A percentile compares a stretch with the other conserved stretches of the same genome.
phyloP scores from a whole-genome alignment of 2,329 filamentous ascomycete genomes.

The Diaporthe citriasiana region DNA sequence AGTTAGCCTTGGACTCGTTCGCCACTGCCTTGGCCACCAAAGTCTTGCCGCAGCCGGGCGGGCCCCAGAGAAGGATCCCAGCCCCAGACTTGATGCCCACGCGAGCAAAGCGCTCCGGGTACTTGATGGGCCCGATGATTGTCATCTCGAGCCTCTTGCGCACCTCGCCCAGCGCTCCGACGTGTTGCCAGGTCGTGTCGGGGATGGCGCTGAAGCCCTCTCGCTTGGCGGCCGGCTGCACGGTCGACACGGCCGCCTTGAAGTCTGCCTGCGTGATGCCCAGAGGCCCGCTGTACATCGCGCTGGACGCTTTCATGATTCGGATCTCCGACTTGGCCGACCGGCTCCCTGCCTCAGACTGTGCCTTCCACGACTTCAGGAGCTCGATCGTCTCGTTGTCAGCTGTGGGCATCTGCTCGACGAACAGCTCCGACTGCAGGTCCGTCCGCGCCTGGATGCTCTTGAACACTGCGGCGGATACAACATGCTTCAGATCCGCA shows the following conservation, averaged over 20 bases:
- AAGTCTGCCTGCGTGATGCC: conserved; percentile 73
- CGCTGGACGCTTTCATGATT: conserved; percentile 40
- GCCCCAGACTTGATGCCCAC: conserved; percentile 86
- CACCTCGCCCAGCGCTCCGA: conserved; percentile 85
- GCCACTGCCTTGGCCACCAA: conserved; percentile 96
- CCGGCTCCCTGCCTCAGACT: not conserved
- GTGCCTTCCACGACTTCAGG: conserved; percentile 3
- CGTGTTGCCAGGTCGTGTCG: conserved; percentile 91
- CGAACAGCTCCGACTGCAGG: conserved; percentile 19
- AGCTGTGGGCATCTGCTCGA: conserved; percentile 29
- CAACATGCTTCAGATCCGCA: conserved; percentile 82
- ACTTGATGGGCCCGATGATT: conserved; percentile 90
- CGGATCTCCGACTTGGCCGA: conserved; percentile 40
- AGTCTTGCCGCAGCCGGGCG: conserved; percentile 96
- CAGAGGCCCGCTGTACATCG: conserved; percentile 45
- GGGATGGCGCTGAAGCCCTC: conserved; percentile 97
- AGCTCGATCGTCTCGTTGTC: conserved; percentile 1
- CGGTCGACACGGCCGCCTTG: conserved; percentile 77
- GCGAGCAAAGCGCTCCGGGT: conserved; percentile 81
- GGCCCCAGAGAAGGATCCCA: conserved; percentile 95
- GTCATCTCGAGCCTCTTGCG: conserved; percentile 86
- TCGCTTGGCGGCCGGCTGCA: conserved; percentile 86
- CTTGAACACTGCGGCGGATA: conserved; percentile 60
- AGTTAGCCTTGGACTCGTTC: conserved; percentile 95
- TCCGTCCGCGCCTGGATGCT: conserved; percentile 45